Base-by-base conservation (phyloP, 176 grass and related monocot species). In the Canna indica region DNA sequence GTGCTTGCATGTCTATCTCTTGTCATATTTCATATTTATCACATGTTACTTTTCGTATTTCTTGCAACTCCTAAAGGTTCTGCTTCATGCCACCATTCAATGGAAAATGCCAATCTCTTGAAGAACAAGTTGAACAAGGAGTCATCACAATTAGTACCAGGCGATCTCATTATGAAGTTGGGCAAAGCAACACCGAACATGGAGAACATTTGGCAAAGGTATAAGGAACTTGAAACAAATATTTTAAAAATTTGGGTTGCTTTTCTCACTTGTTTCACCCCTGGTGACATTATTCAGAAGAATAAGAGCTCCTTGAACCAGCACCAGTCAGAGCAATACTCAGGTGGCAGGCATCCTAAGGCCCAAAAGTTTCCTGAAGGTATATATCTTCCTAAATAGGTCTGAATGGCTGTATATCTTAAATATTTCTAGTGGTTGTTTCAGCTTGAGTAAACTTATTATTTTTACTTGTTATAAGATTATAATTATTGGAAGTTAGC, bases 71-170 rank as follows among this genome's bases (percentile, higher is more conserved):
- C 4, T 41, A 79, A 54, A 95, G 91, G 91, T 95, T 95, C 71
- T 95, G 91, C 79, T 79, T 79, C 56, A 86, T 90, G 87, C 74
- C 79, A 74, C 91, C 91, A 27, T 95, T 88, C 70, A 80, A 79
- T 72, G 91, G 91, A 17, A 82, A 74, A 64, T 96, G 91, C 77
- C 76, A 77, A 38, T 45, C 64, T 80, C 72, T 78, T 77, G 87
- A 88, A 69, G 84, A 88, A 83, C 79, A 87, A 83, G 75, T 85
- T 73, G 74, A 47, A 2, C 79, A 47, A 65, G 87, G 68, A 59
- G 30, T 80, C 58, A 82, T 91, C 17, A 76, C 74, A 22, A 69
- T 86, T 42, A 78, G 82, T 29, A 85, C 81, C 36, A 96, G 86
- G 72, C 80, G 83, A 77, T 84, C 87, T 33, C 75, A 75, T 36